Evolutionary conservation across 352 stramenopile species (phyloP), one percentile per base, ranked within the genome.

Genomic region (Halophytophthora polymorphica): DNA sequence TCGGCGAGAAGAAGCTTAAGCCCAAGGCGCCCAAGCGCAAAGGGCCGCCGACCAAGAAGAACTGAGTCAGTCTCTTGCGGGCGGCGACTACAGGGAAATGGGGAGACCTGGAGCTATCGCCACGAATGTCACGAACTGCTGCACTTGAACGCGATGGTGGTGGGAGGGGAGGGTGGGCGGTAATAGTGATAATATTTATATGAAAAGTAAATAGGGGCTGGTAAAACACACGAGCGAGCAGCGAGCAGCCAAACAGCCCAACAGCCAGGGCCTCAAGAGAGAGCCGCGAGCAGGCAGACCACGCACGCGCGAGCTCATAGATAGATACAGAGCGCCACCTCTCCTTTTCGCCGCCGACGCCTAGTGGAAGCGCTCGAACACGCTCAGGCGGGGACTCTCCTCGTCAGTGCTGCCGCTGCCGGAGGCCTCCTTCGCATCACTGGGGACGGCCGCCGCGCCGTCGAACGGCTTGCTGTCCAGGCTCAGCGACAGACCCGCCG

Each of bases 341-440:
- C 63, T 71, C 63, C 63, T 71, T 71, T 65, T 68, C 58, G 58
- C 58, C 67, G 64, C 39, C 56, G 41, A 67, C 58, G 51, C 51
- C 62, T 80, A 91, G 62, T 91, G 80, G 66, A 91, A 91, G 66
- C 78, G 77, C 71, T 88, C 80, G 52, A 91, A 91, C 45, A 91
- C 71, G 64, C 80, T 88, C 65, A 91, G 57, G 44, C 80, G 80
- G 36, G 77, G 80, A 58, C 80, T 91, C 65, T 85, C 73, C 54
- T 87, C 77, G 50, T 83, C 72, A 53, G 69, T 73, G 45, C 68
- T 80, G 53, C 55, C 61, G 35, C 57, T 67, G 50, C 64, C 56
- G 56, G 62, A 64, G 39, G 45, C 60, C 36, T 70, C 50, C 22
- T 59, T 61, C 13, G 60, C 13, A 29, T 65, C 56, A n/a, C 40